A percentile compares a stretch with the other conserved stretches of the same genome.
Evolutionary conservation across 768 basidiomycete genomes (phyloP).

Genomic region (Mycena amicta): DNA sequence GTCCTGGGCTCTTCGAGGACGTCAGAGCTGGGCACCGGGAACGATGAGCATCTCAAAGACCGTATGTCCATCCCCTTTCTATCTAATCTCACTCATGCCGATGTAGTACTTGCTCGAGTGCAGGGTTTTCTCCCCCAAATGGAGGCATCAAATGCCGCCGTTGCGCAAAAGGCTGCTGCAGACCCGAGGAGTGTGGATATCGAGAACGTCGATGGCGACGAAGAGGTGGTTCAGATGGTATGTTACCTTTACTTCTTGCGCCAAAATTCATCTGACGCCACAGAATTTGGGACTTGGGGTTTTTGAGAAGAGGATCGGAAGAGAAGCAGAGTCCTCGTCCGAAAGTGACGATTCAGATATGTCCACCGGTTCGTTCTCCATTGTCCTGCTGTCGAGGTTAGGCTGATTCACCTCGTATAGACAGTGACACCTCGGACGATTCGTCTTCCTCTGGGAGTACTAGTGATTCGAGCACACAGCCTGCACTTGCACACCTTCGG

Average conservation of each 20-base stretch:
- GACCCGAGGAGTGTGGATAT: slow-evolving; percentile 50
- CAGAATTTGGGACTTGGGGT: slow-evolving; percentile 48
- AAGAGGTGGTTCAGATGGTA: slow-evolving; percentile 48
- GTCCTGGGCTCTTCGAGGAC: not conserved
- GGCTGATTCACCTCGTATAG: not conserved
- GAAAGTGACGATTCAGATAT: not conserved
- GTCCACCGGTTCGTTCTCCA: not conserved
- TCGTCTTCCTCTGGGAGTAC: too few relatives aligned
- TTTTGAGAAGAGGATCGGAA: slow-evolving; percentile 31
- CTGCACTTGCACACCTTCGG: not conserved
- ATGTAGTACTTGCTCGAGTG: slow-evolving; percentile 49
- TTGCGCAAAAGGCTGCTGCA: slow-evolving; percentile 31
- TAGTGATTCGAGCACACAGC: not conserved
- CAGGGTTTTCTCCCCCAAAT: slow-evolving; percentile 52
- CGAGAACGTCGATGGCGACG: slow-evolving; percentile 42
- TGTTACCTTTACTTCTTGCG: slow-evolving; percentile 12
- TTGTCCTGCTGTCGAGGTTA: not conserved
- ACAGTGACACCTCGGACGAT: not conserved
- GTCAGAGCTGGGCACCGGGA: not conserved
- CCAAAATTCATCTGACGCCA: not conserved
- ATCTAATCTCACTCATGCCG: not conserved
- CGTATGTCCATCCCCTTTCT: not conserved
- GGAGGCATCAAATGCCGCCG: slow-evolving; percentile 47
- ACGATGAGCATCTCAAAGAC: not conserved
- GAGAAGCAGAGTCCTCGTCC: not conserved